phyloP scores from a whole-genome alignment of 176 grass and related monocot species.

The sorghum (Sorghum bicolor) region Sorghum_bicolor_NCBIv3 NC_012873.2:63932001-63932500 shows the following conservation, averaged over 20 bases:
- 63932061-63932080: conserved; percentile 62
- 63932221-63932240: background rate
- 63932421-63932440: conserved; percentile 65
- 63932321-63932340: background rate
- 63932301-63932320: background rate
- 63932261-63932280: conserved; percentile 16
- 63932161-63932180: conserved; percentile 19
- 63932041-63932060: conserved; percentile 78
- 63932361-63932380: conserved; percentile 58
- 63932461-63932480: conserved; percentile 94
- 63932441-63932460: conserved; percentile 54
- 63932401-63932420: conserved; percentile 68
- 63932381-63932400: conserved; percentile 85
- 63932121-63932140: conserved; percentile 74
- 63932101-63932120: conserved; percentile 63
- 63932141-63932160: conserved; percentile 75
- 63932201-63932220: background rate
- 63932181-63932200: background rate
- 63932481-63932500: conserved; percentile 73
- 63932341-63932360: background rate
- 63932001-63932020: conserved; percentile 71
- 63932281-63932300: conserved; percentile 6
- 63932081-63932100: conserved; percentile 60
- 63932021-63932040: conserved; percentile 64
- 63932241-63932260: background rate